A percentile compares a stretch with the other conserved stretches of the same genome.
These are phyloP conservation scores for Kalmanozyma brasiliensis DNA, from an alignment of 1,284 basidiomycete species.

Conservation along the genomic window DNA sequence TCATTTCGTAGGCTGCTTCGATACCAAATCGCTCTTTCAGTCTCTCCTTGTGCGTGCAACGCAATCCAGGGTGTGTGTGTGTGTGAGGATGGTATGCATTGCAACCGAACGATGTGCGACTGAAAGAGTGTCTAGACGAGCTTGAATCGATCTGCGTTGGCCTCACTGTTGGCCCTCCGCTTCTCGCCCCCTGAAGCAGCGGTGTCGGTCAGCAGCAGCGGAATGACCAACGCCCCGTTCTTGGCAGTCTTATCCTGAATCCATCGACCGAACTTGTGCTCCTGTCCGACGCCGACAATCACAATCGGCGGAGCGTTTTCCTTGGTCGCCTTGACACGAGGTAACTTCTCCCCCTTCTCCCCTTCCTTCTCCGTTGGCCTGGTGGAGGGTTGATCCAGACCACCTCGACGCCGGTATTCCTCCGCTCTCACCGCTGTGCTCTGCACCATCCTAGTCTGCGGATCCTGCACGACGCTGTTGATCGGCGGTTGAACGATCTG, in stretches of 20 bases:
- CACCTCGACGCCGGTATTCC: constrained; percentile 34
- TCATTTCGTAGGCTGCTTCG: constrained; percentile 42
- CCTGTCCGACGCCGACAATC: constrained; percentile 83
- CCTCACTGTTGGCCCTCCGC: background rate
- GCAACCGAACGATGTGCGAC: background rate
- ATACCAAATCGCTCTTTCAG: no score
- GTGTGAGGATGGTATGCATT: background rate
- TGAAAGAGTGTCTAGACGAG: constrained; percentile 2
- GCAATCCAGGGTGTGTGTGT: no score
- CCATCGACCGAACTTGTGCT: constrained; percentile 91
- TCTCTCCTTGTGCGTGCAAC: no score
- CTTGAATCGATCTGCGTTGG: constrained; percentile 1
- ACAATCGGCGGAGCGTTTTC: constrained; percentile 71
- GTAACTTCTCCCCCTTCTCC: background rate
- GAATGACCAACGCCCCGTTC: constrained; percentile 79
- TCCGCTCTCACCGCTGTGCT: constrained; percentile 5
- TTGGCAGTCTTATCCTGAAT: constrained; percentile 77
- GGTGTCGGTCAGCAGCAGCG: constrained; percentile 5
- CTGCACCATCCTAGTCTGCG: background rate
- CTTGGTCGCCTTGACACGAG: constrained; percentile 30
- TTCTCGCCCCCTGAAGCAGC: no score
- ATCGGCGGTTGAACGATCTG: constrained; percentile 78
- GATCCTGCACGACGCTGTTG: background rate
- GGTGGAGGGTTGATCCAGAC: constrained; percentile 13
- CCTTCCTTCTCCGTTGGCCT: background rate